These are phyloP conservation scores for Periconia macrospinosa DNA, from an alignment of 2,329 filamentous ascomycete species.

Conservation along the genomic window DNA sequence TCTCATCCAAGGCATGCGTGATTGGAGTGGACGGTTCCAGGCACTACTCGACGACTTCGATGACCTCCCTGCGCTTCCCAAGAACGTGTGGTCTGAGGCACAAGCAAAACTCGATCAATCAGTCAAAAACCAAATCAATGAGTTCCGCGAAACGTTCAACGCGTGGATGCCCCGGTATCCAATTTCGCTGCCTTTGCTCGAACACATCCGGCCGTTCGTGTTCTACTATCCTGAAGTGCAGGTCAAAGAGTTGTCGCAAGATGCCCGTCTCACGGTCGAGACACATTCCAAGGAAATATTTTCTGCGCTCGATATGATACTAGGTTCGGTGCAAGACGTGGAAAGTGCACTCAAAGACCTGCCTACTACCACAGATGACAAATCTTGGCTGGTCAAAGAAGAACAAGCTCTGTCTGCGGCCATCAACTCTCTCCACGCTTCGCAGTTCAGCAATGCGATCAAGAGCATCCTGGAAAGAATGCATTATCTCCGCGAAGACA, in stretches of 20 bases:
- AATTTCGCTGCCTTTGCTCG: conserved; percentile 44
- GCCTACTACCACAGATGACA: conserved; percentile 62
- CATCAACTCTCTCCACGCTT: conserved; percentile 62
- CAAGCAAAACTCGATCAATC: conserved; percentile 17
- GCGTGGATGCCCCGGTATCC: conserved; percentile 24
- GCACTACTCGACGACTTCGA: conserved; percentile 19
- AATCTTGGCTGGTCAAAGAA: conserved; percentile 64
- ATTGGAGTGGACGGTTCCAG: conserved; percentile 23
- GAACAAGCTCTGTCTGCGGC: conserved; percentile 42
- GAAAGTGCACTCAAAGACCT: conserved; percentile 59
- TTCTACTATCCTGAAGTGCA: conserved; percentile 19
- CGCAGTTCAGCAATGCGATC: conserved; percentile 55
- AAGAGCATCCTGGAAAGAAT: conserved; percentile 50
- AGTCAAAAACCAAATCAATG: conserved; percentile 13
- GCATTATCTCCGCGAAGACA: conserved; percentile 45
- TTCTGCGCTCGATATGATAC: conserved; percentile 70
- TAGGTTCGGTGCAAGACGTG: conserved; percentile 77
- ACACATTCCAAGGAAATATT: conserved; percentile 63
- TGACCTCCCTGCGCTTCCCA: conserved; percentile 27
- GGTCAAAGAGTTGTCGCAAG: background rate
- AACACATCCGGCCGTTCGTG: conserved; percentile 69
- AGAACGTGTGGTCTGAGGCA: conserved; percentile 25
- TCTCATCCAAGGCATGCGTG: conserved; percentile 25
- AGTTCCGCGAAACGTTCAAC: conserved; percentile 19
- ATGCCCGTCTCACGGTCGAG: conserved; percentile 24